phyloP scores from a whole-genome alignment of 2,329 filamentous ascomycete genomes.

The Boeremia exigua region DNA sequence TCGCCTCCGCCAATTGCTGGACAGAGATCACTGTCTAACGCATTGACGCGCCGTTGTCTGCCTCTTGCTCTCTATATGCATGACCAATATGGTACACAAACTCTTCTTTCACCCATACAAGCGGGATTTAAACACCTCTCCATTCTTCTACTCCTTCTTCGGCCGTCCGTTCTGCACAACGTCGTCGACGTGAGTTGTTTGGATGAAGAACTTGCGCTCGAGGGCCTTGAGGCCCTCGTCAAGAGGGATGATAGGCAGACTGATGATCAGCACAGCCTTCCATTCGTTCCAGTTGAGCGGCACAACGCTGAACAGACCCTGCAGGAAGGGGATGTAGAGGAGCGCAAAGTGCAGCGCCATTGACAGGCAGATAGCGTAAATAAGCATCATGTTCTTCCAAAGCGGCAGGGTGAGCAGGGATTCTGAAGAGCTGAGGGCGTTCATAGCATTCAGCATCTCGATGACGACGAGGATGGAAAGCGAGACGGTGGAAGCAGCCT shows the following conservation, averaged over 20 bases:
- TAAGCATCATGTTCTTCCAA: slow-evolving; percentile 99
- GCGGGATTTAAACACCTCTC: neutral
- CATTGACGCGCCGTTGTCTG: neutral
- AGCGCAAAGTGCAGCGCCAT: slow-evolving; percentile 96
- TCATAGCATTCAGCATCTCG: slow-evolving; percentile 99
- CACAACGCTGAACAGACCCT: slow-evolving; percentile 87
- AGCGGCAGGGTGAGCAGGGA: slow-evolving; percentile 89
- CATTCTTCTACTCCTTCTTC: slow-evolving; percentile 31
- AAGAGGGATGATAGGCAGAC: slow-evolving; percentile 86
- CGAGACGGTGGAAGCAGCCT: slow-evolving; percentile 90
- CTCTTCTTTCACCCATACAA: neutral
- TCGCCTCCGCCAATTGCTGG: neutral
- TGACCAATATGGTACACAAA: neutral
- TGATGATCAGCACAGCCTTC: slow-evolving; percentile 88
- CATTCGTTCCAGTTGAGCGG: slow-evolving; percentile 87
- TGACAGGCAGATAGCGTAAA: slow-evolving; percentile 89
- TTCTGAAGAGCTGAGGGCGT: slow-evolving; percentile 93
- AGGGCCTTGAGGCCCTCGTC: slow-evolving; percentile 83
- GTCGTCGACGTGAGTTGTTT: slow-evolving; percentile 28
- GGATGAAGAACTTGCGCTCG: slow-evolving; percentile 59
- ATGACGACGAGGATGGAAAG: slow-evolving; percentile 92
- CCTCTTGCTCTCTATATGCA: slow-evolving; percentile 6
- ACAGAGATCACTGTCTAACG: neutral
- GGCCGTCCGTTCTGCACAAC: slow-evolving; percentile 29
- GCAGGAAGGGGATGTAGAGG: slow-evolving; percentile 88